Evolutionary conservation across 1,139 yeast genomes (phyloP).

Genomic region (Candida mesenterica): DNA sequence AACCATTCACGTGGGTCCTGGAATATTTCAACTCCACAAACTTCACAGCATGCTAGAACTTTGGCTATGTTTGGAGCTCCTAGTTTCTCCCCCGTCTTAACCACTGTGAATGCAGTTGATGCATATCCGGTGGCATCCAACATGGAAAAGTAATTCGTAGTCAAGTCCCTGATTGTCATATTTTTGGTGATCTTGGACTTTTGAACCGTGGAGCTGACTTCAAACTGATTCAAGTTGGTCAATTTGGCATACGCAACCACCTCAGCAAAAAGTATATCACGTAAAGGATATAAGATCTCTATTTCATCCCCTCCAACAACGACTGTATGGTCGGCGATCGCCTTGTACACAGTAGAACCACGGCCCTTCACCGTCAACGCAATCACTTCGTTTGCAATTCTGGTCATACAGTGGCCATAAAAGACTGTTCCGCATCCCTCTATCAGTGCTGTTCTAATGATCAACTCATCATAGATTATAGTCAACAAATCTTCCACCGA

Average conservation of each 20-base stretch:
- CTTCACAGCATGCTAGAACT: slow-evolving; percentile 35
- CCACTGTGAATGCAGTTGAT: slow-evolving; percentile 90
- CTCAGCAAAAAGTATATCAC: slow-evolving; percentile 72
- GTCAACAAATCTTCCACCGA: slow-evolving; percentile 61
- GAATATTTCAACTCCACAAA: slow-evolving; percentile 53
- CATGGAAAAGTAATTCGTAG: slow-evolving; percentile 66
- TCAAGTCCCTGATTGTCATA: slow-evolving; percentile 78
- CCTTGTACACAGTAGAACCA: slow-evolving; percentile 62
- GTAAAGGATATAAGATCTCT: slow-evolving; percentile 62
- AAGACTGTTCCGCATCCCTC: slow-evolving; percentile 54
- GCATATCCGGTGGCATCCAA: slow-evolving; percentile 79
- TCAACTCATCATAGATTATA: slow-evolving; percentile 48
- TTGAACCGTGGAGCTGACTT: slow-evolving; percentile 22
- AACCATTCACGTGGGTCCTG: slow-evolving; percentile 70
- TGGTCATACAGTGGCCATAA: slow-evolving; percentile 80
- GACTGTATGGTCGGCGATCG: slow-evolving; percentile 46
- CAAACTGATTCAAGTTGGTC: slow-evolving; percentile 25
- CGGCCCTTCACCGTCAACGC: slow-evolving; percentile 88
- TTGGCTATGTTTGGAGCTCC: slow-evolving; percentile 46
- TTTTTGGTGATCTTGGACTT: slow-evolving; percentile 51
- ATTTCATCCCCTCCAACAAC: slow-evolving; percentile 29
- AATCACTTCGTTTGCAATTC: slow-evolving; percentile 74
- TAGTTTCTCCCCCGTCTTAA: slow-evolving; percentile 82
- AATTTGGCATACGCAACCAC: slow-evolving; percentile 51
- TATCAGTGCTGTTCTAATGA: slow-evolving; percentile 47